Conservation (phyloP, 176 grass and related monocot species). For the Guadua angustifolia region DNA sequence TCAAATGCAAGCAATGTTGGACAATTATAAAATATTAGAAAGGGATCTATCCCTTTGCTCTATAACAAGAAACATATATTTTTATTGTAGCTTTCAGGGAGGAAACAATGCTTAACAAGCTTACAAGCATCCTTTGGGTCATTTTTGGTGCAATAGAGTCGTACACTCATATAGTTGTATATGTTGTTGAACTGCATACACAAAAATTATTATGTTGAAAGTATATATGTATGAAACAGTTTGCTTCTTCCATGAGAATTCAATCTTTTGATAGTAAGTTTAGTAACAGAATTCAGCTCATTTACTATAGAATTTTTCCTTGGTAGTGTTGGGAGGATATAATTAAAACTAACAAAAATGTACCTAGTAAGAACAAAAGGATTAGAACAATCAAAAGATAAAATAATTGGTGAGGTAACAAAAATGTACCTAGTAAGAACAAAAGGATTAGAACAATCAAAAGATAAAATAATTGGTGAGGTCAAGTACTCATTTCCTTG, state of each 20-base stretch:
- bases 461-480: constrained; percentile 27
- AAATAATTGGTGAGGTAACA: neutral
- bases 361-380: constrained; percentile 32
- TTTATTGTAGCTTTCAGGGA: neutral
- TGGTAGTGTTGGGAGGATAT: neutral
- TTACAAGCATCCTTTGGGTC: neutral
- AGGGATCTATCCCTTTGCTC: constrained; percentile 9
- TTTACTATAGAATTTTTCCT: neutral
- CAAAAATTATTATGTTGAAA: neutral
- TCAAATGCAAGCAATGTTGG: constrained; percentile 43
- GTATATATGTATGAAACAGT: neutral
- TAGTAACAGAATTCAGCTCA: neutral
- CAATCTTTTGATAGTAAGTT: neutral
- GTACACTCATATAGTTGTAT: neutral
- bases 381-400: constrained; percentile 39
- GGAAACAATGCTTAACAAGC: neutral
- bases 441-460: constrained; percentile 42
- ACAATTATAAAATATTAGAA: neutral
- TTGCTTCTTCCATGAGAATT: neutral
- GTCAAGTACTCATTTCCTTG: neutral
- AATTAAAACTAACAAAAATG: neutral
- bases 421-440: constrained; percentile 17
- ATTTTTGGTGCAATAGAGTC: neutral
- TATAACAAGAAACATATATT: neutral
- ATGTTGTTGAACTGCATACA: neutral